These are phyloP conservation scores for Huntiella moniliformis DNA, from an alignment of 2,329 filamentous ascomycete species.

Conservation along the genomic window DNA sequence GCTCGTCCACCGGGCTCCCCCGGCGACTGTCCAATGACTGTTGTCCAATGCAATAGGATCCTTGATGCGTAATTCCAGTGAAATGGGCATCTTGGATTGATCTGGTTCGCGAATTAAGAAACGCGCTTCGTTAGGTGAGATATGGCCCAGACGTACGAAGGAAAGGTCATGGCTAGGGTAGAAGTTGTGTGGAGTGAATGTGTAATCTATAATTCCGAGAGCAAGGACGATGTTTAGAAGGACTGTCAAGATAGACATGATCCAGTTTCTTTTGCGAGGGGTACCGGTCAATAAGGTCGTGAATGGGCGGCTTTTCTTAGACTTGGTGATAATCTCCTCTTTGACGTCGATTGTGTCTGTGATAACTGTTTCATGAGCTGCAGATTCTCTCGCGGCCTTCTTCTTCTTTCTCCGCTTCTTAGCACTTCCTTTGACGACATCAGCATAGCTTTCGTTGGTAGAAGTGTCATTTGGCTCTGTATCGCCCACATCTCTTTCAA, in stretches of 20 bases:
- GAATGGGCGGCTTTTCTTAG: slow-evolving; percentile 34
- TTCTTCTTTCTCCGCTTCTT: neutral
- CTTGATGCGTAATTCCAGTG: slow-evolving; percentile 43
- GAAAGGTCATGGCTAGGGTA: slow-evolving; percentile 58
- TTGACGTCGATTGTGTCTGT: slow-evolving; percentile 26
- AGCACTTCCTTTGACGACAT: neutral
- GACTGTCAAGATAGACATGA: slow-evolving; percentile 49
- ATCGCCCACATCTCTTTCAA: neutral
- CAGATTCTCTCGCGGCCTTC: neutral
- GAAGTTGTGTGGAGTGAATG: slow-evolving; percentile 53
- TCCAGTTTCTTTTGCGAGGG: slow-evolving; percentile 50
- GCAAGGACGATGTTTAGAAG: slow-evolving; percentile 54
- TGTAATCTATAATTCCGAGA: slow-evolving; percentile 53
- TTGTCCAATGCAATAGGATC: slow-evolving; percentile 34
- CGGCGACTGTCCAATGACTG: slow-evolving; percentile 46
- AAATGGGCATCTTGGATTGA: slow-evolving; percentile 53
- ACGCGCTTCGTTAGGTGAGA: slow-evolving; percentile 62
- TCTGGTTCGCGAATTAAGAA: slow-evolving; percentile 76
- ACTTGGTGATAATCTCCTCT: slow-evolving; percentile 20
- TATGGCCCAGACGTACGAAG: slow-evolving; percentile 73
- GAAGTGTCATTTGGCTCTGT: neutral
- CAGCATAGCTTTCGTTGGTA: neutral
- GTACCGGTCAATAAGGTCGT: slow-evolving; percentile 56
- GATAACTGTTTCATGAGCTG: neutral
- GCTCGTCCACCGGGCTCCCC: slow-evolving; percentile 44